These are phyloP conservation scores for Colletotrichum tabaci DNA, from an alignment of 2,329 filamentous ascomycete genomes.

Conservation along the genomic window DNA sequence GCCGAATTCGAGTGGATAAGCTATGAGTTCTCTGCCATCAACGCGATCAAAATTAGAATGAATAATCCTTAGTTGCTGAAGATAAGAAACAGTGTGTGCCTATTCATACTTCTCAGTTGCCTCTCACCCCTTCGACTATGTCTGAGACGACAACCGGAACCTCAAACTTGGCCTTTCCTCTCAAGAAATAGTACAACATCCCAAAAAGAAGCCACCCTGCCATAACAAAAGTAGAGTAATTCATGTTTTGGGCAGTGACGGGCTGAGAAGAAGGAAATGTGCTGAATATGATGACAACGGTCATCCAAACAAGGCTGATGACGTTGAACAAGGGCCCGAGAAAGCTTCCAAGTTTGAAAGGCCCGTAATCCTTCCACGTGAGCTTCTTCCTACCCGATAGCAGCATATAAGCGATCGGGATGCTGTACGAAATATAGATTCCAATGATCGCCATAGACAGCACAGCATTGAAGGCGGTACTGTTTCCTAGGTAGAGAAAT, in stretches of 20 bases:
- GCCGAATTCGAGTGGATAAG: too few species aligned
- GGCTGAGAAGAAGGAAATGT: constrained; percentile 59
- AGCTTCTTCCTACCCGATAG: constrained; percentile 51
- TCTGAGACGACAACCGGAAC: constrained; percentile 43
- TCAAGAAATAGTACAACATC: constrained; percentile 49
- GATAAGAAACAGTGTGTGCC: background rate
- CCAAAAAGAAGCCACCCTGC: constrained; percentile 56
- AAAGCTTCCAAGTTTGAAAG: constrained; percentile 50
- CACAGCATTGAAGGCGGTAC: constrained; percentile 58
- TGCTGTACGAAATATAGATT: constrained; percentile 59
- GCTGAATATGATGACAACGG: constrained; percentile 60
- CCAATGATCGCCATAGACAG: constrained; percentile 58
- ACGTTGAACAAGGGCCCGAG: constrained; percentile 56
- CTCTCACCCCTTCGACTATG: constrained; percentile 21
- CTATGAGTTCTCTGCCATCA: too few species aligned
- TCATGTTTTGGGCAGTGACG: constrained; percentile 60
- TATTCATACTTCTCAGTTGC: background rate
- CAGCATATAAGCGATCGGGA: constrained; percentile 56
- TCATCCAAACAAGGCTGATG: constrained; percentile 59
- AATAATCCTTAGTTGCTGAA: too few species aligned
- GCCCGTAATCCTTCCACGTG: constrained; percentile 41
- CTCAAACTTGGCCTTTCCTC: constrained; percentile 47
- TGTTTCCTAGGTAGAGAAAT: constrained; percentile 57
- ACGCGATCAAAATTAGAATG: too few species aligned
- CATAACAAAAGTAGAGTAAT: constrained; percentile 62